phyloP scores from a whole-genome alignment of 176 grass and related monocot species.

The Poa pratensis region DNA sequence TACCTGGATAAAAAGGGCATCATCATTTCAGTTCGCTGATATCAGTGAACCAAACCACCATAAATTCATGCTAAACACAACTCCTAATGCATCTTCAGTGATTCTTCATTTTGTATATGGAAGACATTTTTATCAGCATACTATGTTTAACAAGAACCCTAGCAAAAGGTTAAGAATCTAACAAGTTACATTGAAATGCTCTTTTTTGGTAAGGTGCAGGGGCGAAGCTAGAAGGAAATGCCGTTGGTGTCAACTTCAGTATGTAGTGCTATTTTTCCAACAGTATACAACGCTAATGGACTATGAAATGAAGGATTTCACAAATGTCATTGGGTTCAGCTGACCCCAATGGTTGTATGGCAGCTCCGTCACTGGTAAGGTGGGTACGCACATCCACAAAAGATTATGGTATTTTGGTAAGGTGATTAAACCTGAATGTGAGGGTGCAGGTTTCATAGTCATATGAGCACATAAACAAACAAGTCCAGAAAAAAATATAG shows the following conservation, averaged over 20 bases:
- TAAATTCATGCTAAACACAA: conserved; percentile 32
- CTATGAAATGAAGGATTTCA: no score
- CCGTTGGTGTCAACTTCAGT: no score
- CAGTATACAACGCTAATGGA: no score
- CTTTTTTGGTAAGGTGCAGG: neutral
- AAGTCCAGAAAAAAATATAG: conserved; percentile 6
- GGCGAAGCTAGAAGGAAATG: no score
- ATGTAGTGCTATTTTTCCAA: no score
- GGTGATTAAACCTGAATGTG: neutral
- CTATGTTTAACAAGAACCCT: conserved; percentile 6
- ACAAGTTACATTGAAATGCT: neutral
- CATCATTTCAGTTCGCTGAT: neutral
- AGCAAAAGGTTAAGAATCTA: neutral
- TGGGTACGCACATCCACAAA: no score
- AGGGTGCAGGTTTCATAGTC: conserved; percentile 1
- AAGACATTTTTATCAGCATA: conserved; percentile 17
- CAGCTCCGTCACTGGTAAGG: no score
- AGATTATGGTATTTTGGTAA: no score
- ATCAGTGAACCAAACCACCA: neutral
- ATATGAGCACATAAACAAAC: neutral
- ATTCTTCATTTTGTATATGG: conserved; percentile 8
- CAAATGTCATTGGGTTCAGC: no score
- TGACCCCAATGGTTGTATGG: no score
- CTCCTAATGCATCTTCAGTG: conserved; percentile 6
- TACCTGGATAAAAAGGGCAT: conserved; percentile 54